Conservation (phyloP, 2,329 filamentous ascomycete species). For the Ophiostoma australiae region DNA sequence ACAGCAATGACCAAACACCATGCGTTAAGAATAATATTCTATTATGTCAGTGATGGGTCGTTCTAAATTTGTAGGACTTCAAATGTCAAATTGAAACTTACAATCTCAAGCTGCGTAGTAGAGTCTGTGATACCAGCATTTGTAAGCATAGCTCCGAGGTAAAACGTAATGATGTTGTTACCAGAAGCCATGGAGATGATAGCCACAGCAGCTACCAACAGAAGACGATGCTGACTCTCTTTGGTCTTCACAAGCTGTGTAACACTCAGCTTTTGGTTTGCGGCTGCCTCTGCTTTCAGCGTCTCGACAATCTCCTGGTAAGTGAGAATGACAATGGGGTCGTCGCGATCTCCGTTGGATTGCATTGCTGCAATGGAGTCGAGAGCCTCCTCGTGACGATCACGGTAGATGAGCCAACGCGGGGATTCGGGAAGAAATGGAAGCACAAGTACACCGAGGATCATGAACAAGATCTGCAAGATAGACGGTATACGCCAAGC, state of each 20-base stretch:
- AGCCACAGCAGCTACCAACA: conserved; percentile 16
- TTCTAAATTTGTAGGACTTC: too few relatives aligned
- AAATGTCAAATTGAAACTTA: conserved; percentile 9
- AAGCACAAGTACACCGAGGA: conserved; percentile 31
- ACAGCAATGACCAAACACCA: conserved; percentile 26
- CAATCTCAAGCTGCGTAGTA: conserved; percentile 19
- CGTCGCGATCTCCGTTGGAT: conserved; percentile 27
- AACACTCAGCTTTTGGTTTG: neutral
- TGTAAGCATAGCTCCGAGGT: conserved; percentile 18
- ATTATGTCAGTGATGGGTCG: neutral
- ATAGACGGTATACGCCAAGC: conserved; percentile 29
- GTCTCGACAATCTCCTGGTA: conserved; percentile 25
- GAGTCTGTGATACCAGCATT: conserved; percentile 23
- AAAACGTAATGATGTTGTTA: conserved; percentile 26
- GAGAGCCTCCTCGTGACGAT: conserved; percentile 31
- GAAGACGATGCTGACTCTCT: conserved; percentile 16
- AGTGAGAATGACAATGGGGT: conserved; percentile 14
- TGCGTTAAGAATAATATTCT: conserved; percentile 23
- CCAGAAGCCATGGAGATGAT: conserved; percentile 21
- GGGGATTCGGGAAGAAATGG: conserved; percentile 26
- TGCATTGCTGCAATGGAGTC: conserved; percentile 39
- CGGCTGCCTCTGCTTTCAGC: conserved; percentile 15
- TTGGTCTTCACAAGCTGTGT: conserved; percentile 10
- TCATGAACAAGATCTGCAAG: conserved; percentile 28
- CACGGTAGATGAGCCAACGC: conserved; percentile 24